phyloP scores from a whole-genome alignment of 495 filamentous ascomycete species.

The Xylaria sp. region DNA sequence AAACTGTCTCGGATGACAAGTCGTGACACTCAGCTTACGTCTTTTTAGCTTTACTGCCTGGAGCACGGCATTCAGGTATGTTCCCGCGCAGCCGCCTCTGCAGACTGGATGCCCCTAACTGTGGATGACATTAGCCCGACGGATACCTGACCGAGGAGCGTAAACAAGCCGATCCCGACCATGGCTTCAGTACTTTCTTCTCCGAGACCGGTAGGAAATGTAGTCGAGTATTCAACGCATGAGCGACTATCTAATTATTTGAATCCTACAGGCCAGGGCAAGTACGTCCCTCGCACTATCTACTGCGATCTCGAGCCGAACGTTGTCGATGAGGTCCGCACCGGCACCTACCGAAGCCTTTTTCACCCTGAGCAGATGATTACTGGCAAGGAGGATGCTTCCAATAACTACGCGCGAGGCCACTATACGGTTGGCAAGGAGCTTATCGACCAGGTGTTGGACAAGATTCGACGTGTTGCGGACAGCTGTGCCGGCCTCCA shows the following conservation, averaged over 20 bases:
- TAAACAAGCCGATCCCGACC: constrained; percentile 88
- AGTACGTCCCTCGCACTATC: constrained; percentile 98
- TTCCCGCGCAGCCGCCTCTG: constrained; percentile 23
- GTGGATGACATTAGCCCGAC: constrained; percentile 73
- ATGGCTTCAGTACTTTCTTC: constrained; percentile 99
- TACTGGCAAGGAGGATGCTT: constrained; percentile 98
- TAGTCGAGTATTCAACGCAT: background rate
- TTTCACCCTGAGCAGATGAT: constrained; percentile 99
- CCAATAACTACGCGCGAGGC: constrained; percentile 98
- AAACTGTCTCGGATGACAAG: background rate
- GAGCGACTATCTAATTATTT: constrained; percentile 31
- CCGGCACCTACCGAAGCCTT: constrained; percentile 90
- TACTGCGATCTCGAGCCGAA: constrained; percentile 99
- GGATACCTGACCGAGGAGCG: constrained; percentile 98
- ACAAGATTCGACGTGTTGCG: constrained; percentile 93
- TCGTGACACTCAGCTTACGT: constrained; percentile 34
- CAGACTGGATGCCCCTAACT: constrained; percentile 46
- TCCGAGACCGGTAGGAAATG: constrained; percentile 91
- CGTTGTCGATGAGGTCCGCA: constrained; percentile 99
- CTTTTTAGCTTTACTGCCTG: constrained; percentile 91
- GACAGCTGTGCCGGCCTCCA: constrained; percentile 98
- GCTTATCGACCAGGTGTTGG: constrained; percentile 94
- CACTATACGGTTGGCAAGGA: constrained; percentile 99
- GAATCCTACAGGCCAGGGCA: constrained; percentile 78
- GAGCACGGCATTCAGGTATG: constrained; percentile 99